Evolutionary conservation across 1,284 basidiomycete genomes (phyloP).

Genomic region (Golubevia pallescens): DNA sequence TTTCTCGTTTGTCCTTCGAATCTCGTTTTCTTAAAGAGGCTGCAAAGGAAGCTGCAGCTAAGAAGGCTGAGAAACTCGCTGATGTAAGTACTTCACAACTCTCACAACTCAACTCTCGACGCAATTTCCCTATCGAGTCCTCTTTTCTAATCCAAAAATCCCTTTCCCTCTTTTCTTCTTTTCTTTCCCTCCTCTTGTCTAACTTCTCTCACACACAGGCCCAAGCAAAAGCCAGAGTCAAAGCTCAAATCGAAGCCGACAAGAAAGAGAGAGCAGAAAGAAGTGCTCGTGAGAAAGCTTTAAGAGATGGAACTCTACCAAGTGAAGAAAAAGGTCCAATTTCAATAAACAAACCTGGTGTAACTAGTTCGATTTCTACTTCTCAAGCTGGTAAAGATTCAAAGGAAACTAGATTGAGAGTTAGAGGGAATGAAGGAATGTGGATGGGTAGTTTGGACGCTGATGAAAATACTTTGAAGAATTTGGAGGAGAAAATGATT

Average conservation of each 20-base stretch:
- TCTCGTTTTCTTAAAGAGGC: conserved; percentile 22
- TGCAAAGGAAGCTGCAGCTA: conserved; percentile 51
- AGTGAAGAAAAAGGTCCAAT: conserved; percentile 14
- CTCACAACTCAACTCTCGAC: neutral
- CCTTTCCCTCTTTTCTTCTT: neutral
- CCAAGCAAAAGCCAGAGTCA: conserved; percentile 50
- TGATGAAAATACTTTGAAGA: conserved; percentile 30
- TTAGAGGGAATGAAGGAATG: conserved; percentile 44
- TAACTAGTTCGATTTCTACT: conserved; percentile 11
- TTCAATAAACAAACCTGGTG: conserved; percentile 21
- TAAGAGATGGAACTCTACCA: conserved; percentile 27
- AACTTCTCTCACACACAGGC: conserved; percentile 9
- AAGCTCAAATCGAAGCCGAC: conserved; percentile 59
- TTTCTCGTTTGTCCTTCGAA: neutral
- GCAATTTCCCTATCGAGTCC: neutral
- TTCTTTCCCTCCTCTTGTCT: neutral
- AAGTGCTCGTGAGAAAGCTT: conserved; percentile 52
- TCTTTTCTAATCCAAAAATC: neutral
- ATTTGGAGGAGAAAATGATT: conserved; percentile 35
- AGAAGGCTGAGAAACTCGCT: conserved; percentile 48
- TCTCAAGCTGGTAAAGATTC: conserved; percentile 5
- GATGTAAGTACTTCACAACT: conserved; percentile 20
- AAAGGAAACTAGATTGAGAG: conserved; percentile 50
- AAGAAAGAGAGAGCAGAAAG: conserved; percentile 55
- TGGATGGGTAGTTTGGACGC: conserved; percentile 53